These are phyloP conservation scores for Perkinsus chesapeaki DNA, from an alignment of 169 alveolate species.

Conservation along the genomic window DNA sequence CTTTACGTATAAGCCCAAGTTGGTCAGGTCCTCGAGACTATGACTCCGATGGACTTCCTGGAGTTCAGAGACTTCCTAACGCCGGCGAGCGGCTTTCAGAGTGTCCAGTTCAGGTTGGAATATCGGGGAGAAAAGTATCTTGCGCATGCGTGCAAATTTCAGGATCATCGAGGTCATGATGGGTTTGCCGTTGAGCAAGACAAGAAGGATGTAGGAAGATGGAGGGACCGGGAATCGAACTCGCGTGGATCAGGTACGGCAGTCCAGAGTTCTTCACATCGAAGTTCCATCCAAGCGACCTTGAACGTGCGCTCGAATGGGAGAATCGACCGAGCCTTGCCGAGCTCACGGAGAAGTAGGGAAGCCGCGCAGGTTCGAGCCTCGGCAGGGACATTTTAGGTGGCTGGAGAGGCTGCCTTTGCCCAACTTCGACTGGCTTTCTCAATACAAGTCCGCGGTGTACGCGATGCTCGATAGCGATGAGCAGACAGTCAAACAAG, in stretches of 20 bases:
- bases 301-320: neutral
- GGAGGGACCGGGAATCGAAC: neutral
- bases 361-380: neutral
- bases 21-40: neutral
- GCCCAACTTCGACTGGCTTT: neutral
- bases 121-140: neutral
- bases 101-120: neutral
- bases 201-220: neutral
- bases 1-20: neutral
- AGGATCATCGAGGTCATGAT: neutral
- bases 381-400: neutral
- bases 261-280: neutral
- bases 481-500: neutral
- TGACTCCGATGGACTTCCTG: slow-evolving; percentile 13
- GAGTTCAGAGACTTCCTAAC: slow-evolving; percentile 13
- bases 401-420: neutral
- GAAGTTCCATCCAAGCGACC: neutral
- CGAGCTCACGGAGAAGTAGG: neutral
- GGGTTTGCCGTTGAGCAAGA: neutral
- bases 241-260: neutral
- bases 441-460: neutral
- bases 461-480: neutral
- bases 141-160: neutral
- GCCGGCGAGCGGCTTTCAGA: slow-evolving; percentile 14
- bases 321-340: neutral